Evolutionary conservation across 1,284 basidiomycete genomes (phyloP).

Genomic region (Cystobasidiaceae sp.): DNA sequence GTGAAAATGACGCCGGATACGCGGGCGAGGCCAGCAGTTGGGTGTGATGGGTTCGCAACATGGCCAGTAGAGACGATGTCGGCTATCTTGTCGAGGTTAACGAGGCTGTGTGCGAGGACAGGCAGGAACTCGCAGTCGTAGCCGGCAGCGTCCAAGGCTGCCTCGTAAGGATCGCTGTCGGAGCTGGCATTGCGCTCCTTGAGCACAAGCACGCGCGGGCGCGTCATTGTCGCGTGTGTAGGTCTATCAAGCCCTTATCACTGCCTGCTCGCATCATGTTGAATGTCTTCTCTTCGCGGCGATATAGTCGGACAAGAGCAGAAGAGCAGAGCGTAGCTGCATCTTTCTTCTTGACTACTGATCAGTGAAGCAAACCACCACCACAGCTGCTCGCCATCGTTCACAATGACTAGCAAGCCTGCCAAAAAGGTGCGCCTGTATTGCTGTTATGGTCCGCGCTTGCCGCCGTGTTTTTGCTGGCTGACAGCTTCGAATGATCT

Average conservation of each 20-base stretch:
- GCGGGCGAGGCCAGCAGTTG: constrained; percentile 10
- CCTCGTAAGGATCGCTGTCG: constrained; percentile 53
- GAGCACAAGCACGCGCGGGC: constrained; percentile 26
- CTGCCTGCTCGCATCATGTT: too few species aligned
- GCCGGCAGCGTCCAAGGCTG: constrained; percentile 50
- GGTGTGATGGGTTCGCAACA: neutral
- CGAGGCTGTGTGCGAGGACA: constrained; percentile 59
- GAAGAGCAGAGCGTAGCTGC: too few species aligned
- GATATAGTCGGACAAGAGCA: too few species aligned
- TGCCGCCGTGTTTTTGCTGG: neutral
- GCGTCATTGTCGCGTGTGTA: too few species aligned
- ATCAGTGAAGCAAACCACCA: too few species aligned
- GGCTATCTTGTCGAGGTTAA: constrained; percentile 53
- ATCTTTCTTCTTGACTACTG: too few species aligned
- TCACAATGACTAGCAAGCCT: neutral
- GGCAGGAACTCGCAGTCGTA: constrained; percentile 58
- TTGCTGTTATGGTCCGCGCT: too few species aligned
- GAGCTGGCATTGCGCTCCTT: constrained; percentile 8
- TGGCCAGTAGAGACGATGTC: constrained; percentile 51
- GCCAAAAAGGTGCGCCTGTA: neutral
- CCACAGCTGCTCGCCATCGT: too few species aligned
- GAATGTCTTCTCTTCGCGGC: too few species aligned
- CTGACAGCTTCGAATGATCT: neutral
- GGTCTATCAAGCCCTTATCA: too few species aligned
- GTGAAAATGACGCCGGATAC: constrained; percentile 64